Evolutionary conservation across 2,329 filamentous ascomycete species (phyloP).

Genomic region (Aspergillus spinulosporus): DNA sequence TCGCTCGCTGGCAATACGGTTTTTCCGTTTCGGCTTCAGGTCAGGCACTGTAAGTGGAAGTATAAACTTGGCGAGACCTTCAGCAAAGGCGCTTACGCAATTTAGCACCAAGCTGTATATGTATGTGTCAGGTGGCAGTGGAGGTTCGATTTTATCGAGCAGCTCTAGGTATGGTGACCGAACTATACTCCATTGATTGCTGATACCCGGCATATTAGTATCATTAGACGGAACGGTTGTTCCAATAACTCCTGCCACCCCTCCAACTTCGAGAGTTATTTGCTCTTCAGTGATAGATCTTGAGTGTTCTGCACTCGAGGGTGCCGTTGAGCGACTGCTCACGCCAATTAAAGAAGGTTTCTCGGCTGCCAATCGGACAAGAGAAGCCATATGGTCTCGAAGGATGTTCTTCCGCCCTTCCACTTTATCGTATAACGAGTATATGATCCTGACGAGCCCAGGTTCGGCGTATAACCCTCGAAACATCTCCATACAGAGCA

Average conservation of each 20-base stretch:
- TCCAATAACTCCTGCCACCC: slow-evolving; percentile 83
- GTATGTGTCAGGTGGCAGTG: slow-evolving; percentile 84
- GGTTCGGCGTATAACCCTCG: slow-evolving; percentile 82
- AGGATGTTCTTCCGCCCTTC: slow-evolving; percentile 74
- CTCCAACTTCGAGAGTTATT: slow-evolving; percentile 84
- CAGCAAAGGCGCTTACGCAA: slow-evolving; percentile 86
- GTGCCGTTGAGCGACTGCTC: slow-evolving; percentile 82
- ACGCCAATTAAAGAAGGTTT: slow-evolving; percentile 87
- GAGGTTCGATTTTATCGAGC: slow-evolving; percentile 86
- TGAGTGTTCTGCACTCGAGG: slow-evolving; percentile 60
- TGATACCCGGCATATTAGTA: slow-evolving; percentile 71
- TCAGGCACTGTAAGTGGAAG: slow-evolving; percentile 87
- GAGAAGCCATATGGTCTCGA: slow-evolving; percentile 77
- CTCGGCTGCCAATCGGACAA: slow-evolving; percentile 90
- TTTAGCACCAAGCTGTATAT: slow-evolving; percentile 85
- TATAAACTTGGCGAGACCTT: slow-evolving; percentile 89
- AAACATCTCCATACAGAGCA: slow-evolving; percentile 88
- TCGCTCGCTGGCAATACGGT: slow-evolving; percentile 39
- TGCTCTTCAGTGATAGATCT: slow-evolving; percentile 69
- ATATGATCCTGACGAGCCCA: slow-evolving; percentile 74
- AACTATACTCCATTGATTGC: slow-evolving; percentile 85
- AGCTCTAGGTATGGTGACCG: slow-evolving; percentile 89
- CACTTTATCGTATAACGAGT: slow-evolving; percentile 72
- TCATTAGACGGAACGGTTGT: slow-evolving; percentile 67
- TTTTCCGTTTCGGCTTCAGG: slow-evolving; percentile 52